Conservation (phyloP, 1,284 basidiomycete species). For the Sphagnurus paluster region DNA sequence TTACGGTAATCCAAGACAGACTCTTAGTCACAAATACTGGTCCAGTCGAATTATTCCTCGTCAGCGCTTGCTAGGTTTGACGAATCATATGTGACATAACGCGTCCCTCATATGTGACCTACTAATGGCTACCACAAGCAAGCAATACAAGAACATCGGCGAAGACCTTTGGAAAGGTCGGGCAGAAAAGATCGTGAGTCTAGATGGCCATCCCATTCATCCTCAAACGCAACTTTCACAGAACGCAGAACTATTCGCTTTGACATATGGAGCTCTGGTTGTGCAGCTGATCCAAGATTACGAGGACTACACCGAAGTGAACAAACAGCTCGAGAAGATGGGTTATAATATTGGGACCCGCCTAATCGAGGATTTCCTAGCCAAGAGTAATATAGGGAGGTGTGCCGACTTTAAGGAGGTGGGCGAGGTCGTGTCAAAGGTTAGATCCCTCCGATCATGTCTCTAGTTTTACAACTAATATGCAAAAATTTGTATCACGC, state of each 20-base stretch:
- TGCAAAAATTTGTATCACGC: neutral
- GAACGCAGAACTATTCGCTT: conserved; percentile 96
- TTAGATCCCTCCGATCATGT: conserved; percentile 28
- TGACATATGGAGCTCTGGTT: conserved; percentile 97
- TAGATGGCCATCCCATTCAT: neutral
- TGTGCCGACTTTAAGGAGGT: conserved; percentile 93
- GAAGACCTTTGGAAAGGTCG: conserved; percentile 92
- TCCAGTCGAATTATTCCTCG: too few species aligned
- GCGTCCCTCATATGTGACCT: conserved; percentile 17
- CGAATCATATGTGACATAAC: conserved; percentile 24
- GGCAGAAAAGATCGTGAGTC: conserved; percentile 85
- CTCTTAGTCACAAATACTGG: too few species aligned
- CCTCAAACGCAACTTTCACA: conserved; percentile 34
- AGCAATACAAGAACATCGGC: conserved; percentile 81
- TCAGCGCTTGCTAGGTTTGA: too few species aligned
- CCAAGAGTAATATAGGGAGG: conserved; percentile 81
- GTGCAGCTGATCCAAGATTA: conserved; percentile 99
- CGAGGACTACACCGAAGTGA: conserved; percentile 93
- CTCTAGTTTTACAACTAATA: conserved; percentile 4
- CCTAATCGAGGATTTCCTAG: conserved; percentile 97
- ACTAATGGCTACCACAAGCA: conserved; percentile 66
- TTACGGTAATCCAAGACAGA: neutral
- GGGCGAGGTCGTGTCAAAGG: conserved; percentile 92
- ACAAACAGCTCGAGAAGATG: conserved; percentile 88
- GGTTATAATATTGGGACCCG: conserved; percentile 98